A percentile compares a stretch with the other conserved stretches of the same genome.
These are phyloP conservation scores for Aleurites moluccanus DNA, from an alignment of 441 rosid genomes.

Conservation along the genomic window DNA sequence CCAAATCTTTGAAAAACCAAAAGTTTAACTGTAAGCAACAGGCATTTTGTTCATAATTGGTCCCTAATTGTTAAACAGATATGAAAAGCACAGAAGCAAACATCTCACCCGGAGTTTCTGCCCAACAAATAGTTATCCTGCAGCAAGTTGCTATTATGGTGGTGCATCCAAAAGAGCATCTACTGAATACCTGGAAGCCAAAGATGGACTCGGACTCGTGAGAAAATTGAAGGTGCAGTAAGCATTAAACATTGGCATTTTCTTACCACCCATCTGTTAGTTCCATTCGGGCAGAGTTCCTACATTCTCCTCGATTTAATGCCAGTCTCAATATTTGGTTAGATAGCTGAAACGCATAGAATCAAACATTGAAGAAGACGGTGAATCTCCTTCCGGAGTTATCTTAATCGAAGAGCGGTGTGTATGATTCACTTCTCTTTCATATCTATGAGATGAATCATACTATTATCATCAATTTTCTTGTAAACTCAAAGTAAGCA, in stretches of 20 bases:
- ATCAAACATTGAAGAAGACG: constrained; percentile 70
- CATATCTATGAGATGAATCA: constrained; percentile 56
- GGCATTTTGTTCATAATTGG: constrained; percentile 22
- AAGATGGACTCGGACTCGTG: constrained; percentile 23
- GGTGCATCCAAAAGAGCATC: constrained; percentile 69
- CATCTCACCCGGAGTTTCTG: constrained; percentile 87
- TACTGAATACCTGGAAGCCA: constrained; percentile 69
- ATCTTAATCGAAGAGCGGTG: constrained; percentile 89
- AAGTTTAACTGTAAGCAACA: constrained; percentile 28
- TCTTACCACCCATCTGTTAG: constrained; percentile 83
- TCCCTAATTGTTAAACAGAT: constrained; percentile 13
- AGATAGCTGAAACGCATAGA: constrained; percentile 72
- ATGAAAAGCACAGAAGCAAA: constrained; percentile 24
- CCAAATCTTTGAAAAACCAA: constrained; percentile 60
- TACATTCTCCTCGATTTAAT: constrained; percentile 39
- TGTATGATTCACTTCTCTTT: constrained; percentile 90
- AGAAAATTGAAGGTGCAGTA: constrained; percentile 16
- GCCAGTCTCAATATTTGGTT: constrained; percentile 35
- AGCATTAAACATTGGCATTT: constrained; percentile 19
- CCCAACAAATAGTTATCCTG: constrained; percentile 79
- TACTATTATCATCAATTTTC: constrained; percentile 24
- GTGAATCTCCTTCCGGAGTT: constrained; percentile 84
- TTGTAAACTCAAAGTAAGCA: constrained; percentile 20
- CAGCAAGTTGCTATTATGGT: constrained; percentile 59
- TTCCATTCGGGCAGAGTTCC: constrained; percentile 56